These are phyloP conservation scores for Xylaria sp. DNA, from an alignment of 2,329 filamentous ascomycete species.

Conservation along the genomic window DNA sequence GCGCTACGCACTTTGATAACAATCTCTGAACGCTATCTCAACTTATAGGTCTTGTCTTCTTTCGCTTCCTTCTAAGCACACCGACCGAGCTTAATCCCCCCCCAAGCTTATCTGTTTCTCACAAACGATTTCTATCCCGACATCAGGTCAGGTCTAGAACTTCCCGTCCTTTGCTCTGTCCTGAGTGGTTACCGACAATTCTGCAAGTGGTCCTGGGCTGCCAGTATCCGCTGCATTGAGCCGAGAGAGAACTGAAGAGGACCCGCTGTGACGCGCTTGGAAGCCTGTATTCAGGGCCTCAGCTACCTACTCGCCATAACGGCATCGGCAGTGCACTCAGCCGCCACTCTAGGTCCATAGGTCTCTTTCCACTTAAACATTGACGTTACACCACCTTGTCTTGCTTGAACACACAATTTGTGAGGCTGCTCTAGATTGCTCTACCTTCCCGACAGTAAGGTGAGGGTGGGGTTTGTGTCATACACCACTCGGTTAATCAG, in stretches of 20 bases:
- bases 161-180: slow-evolving; percentile 12
- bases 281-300: slow-evolving; percentile 13
- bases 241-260: slow-evolving; percentile 25
- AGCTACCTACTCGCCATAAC: slow-evolving; percentile 2
- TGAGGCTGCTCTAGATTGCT: slow-evolving; percentile 44
- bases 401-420: slow-evolving; percentile 46
- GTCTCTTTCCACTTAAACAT: slow-evolving; percentile 24
- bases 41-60: neutral
- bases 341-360: slow-evolving; percentile 3
- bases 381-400: slow-evolving; percentile 46
- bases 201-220: slow-evolving; percentile 21
- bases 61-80: neutral
- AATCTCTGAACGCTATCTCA: neutral
- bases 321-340: slow-evolving; percentile 3
- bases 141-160: slow-evolving; percentile 32
- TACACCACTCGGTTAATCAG: slow-evolving; percentile 53
- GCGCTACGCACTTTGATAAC: neutral
- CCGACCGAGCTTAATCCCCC: neutral
- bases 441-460: slow-evolving; percentile 51
- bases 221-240: slow-evolving; percentile 33
- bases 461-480: slow-evolving; percentile 54
- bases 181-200: slow-evolving; percentile 36
- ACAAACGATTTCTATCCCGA: slow-evolving; percentile 21
- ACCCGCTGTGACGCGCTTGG: slow-evolving; percentile 22
- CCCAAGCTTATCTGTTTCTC: slow-evolving; percentile 11